Evolutionary conservation across 1,139 yeast species (phyloP), one percentile per base, ranked within the genome.

Genomic region (Waltiozyma sp.): DNA sequence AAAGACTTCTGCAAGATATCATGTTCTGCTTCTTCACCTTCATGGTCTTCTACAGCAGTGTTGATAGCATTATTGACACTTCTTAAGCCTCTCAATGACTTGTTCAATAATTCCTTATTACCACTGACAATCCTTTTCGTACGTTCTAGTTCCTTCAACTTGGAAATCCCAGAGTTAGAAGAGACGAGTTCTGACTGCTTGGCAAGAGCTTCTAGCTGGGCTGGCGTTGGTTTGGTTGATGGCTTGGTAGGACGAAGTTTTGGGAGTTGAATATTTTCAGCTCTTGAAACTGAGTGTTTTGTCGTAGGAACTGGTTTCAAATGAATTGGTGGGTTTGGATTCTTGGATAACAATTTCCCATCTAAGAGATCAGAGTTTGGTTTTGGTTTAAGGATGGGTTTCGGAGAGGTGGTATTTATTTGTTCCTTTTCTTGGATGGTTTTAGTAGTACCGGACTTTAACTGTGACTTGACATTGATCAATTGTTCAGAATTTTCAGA

Each of bases 1-100:
- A 43, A 28, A 37, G 69, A 52, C 5, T 63, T 52, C 40, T 56
- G 58, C 8, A 68, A 47, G 0, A 74, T 73, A 34, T 57, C 61
- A 7, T 34, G 16, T 28, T 40, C 34, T 8, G 35, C 35, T 31
- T 26, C n/a, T 14, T 26, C n/a, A 7, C 31, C 14, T 11, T 11
- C 10, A 7, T 26, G 31, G 6, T 26, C 31, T 14, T 21, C n/a
- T n/a, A n/a, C 23, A 21, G 23, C 23, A 5, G 23, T 21, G 4
- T 8, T 21, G 8, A 8, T 8, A 21, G 23, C 28, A 26, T 38
- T 40, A 34, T 41, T 37, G 11, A 40, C 43, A 13, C 37, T 19
- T 38, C 44, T 43, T 38, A 46, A 23, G n/a, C 24, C 38, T 18
- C 45, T 50, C 28, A 52, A 39, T n/a, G 50, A 40, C n/a, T 42